Conservation (phyloP, 164 flowering plant species). For the Saururus chinensis region DNA sequence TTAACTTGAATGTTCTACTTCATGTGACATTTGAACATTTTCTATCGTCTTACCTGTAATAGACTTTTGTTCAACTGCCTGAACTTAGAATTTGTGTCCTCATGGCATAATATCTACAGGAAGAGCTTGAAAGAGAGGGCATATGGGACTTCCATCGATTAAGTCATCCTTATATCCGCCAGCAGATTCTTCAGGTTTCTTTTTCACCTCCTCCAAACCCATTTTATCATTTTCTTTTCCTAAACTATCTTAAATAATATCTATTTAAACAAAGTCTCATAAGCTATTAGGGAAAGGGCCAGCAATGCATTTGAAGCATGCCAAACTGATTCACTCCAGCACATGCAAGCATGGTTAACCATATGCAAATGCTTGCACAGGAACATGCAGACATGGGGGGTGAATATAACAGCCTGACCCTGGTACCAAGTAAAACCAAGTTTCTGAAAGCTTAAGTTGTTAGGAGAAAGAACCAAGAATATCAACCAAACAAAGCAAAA, state of each 20-base stretch:
- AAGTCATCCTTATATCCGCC: constrained; percentile 63
- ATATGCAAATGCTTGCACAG: background rate
- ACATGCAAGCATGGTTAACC: background rate
- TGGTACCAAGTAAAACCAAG: no score
- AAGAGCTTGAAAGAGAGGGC: constrained; percentile 92
- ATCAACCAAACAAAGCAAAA: no score
- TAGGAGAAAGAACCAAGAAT: no score
- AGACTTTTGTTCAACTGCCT: no score
- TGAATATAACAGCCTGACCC: no score
- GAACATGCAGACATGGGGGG: no score
- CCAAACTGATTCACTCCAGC: background rate
- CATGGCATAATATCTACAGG: constrained; percentile 27
- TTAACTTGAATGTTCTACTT: no score
- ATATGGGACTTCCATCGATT: constrained; percentile 86
- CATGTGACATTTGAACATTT: no score
- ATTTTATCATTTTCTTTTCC: background rate
- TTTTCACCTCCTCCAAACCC: background rate
- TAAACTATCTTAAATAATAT: background rate
- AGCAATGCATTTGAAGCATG: no score
- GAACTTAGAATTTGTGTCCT: no score
- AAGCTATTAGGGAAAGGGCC: no score
- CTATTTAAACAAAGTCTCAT: background rate
- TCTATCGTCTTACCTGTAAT: no score
- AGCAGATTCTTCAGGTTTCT: constrained; percentile 57
- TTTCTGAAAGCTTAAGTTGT: background rate